Evolutionary conservation across 2,329 filamentous ascomycete species (phyloP).

Genomic region (Paecilomyces sp.): DNA sequence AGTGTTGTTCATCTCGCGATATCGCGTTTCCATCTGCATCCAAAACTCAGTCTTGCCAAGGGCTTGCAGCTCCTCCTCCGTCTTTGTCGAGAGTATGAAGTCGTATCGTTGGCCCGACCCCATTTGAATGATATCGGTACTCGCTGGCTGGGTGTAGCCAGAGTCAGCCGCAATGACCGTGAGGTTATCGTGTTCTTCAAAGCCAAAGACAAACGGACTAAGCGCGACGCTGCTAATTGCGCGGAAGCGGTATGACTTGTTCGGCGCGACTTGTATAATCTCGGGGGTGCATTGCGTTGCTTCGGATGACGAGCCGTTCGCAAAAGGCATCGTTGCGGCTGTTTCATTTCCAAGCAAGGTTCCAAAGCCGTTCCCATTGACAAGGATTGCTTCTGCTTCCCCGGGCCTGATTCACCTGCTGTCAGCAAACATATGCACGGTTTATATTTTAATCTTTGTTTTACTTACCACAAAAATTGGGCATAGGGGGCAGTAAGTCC

Average conservation of each 20-base stretch:
- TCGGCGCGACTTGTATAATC: slow-evolving; percentile 53
- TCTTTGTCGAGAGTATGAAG: slow-evolving; percentile 48
- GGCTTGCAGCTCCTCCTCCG: slow-evolving; percentile 12
- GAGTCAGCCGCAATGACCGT: slow-evolving; percentile 56
- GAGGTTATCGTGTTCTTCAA: slow-evolving; percentile 49
- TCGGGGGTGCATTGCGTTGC: neutral
- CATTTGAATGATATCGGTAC: slow-evolving; percentile 47
- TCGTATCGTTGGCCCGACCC: slow-evolving; percentile 55
- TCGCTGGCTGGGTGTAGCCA: slow-evolving; percentile 17
- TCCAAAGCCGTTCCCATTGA: too few species aligned
- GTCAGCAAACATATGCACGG: too few species aligned
- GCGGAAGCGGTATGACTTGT: slow-evolving; percentile 55
- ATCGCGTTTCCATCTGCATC: slow-evolving; percentile 26
- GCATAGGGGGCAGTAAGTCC: slow-evolving; percentile 32
- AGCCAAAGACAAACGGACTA: slow-evolving; percentile 47
- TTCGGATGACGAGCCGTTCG: too few species aligned
- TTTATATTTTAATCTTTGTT: too few species aligned
- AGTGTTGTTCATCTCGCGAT: slow-evolving; percentile 15
- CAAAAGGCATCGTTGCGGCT: too few species aligned
- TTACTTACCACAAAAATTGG: neutral
- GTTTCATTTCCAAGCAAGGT: too few species aligned
- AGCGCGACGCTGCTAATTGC: slow-evolving; percentile 53
- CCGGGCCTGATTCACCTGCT: too few species aligned
- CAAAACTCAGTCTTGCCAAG: slow-evolving; percentile 42
- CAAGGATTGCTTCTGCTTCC: too few species aligned